Base-by-base conservation (phyloP, 768 basidiomycete species). In the Tylopilus sp. region DNA sequence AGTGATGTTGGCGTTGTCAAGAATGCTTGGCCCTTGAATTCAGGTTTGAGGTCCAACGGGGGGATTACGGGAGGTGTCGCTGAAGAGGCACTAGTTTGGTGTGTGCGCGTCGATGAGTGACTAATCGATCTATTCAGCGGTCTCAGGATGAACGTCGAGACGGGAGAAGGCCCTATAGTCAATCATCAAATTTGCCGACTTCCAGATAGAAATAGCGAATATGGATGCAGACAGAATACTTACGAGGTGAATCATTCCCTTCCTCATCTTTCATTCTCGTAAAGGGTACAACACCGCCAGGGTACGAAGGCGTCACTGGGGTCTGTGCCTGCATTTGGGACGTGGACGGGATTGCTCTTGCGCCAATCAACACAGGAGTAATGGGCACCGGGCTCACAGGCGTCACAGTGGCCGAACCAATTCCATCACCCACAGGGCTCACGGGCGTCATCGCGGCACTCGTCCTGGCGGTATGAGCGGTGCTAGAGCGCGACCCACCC, bases 91-190 rank as follows among this genome's bases (percentile, higher is more conserved):
- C 70, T 69, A 4, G 81, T 80, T 31, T 73, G 66, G 50, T 83
- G 78, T 1, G 80, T 83, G 40, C 76, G 76, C 15, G 82, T 82
- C 2, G 85, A 87, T 1, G 77, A 79, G 51, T 85, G 75, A 22
- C 83, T 85, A 39, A 78, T 71, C 6, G 86, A 82, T 30, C 86
- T 74, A 60, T 86, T 88, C 50, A 87, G 67, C 12, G 79, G 81
- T 3, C 86, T 79, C 6, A 78, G 74, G 40, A 88, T 72, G 61
- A 88, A 88, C 0, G 81, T 71, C 8, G 76, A 75, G 56, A 79
- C 68, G 12, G 76, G 75, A 13, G 80, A 81, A 15, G 79, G 79
- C 35, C 77, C 79, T 78, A 39, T 35, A 17, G 23, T 44, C 10
- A 15, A 45, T 30, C 9, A 33, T 15, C 28, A 7, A 36, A 41